Percentiles rank a stretch among this genome's conserved stretches.
phyloP scores from a whole-genome alignment of 2,329 filamentous ascomycete species.

The Thielaviopsis ethacetica region DNA sequence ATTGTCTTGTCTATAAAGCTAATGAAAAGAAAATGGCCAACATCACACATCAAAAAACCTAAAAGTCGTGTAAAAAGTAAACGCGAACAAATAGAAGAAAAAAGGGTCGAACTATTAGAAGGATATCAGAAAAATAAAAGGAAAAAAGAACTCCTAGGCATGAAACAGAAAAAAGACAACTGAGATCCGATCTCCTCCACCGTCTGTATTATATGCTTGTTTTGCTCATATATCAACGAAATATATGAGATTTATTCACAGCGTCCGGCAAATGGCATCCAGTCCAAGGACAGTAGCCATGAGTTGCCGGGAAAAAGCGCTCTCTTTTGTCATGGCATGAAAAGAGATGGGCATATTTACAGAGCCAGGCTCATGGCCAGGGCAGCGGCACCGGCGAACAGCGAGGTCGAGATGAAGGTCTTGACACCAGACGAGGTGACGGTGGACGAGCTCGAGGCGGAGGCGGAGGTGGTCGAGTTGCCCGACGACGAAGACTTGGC shows the following conservation, averaged over 20 bases:
- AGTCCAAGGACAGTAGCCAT: no score
- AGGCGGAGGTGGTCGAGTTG: neutral
- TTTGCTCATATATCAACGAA: no score
- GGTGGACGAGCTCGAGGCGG: neutral
- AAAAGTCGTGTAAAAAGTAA: neutral
- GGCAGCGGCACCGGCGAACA: conserved; percentile 8
- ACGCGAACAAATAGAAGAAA: neutral
- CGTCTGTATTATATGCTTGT: no score
- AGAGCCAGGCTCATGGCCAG: conserved; percentile 9
- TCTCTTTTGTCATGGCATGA: no score
- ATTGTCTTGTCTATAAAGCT: no score
- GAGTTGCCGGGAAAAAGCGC: no score
- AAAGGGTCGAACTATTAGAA: conserved; percentile 8
- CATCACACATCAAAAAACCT: neutral
- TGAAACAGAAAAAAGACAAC: neutral
- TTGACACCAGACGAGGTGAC: neutral
- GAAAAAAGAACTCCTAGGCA: conserved; percentile 3
- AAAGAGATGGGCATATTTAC: conserved; percentile 6
- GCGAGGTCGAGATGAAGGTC: conserved; percentile 2
- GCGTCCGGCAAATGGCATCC: no score
- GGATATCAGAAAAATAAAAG: conserved; percentile 5
- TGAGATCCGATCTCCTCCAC: no score
- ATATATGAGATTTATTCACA: no score
- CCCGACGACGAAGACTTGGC: no score
- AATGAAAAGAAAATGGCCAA: neutral